These are phyloP conservation scores for Annulohypoxylon nitens DNA, from an alignment of 495 filamentous ascomycete species.

Conservation along the genomic window DNA sequence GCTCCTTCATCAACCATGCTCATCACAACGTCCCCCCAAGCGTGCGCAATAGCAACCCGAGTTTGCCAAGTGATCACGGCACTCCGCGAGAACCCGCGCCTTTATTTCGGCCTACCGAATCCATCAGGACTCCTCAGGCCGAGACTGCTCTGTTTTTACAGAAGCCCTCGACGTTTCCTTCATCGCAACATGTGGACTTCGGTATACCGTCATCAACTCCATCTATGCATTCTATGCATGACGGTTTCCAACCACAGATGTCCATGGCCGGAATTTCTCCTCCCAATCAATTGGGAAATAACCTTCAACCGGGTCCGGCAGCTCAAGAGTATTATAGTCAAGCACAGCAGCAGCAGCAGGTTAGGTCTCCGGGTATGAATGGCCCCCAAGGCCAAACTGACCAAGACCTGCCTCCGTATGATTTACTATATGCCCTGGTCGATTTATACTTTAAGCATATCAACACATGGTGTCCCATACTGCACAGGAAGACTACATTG, in stretches of 20 bases:
- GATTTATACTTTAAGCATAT: slow-evolving; percentile 93
- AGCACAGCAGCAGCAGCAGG: slow-evolving; percentile 50
- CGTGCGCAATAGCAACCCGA: slow-evolving; percentile 56
- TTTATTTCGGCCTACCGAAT: slow-evolving; percentile 56
- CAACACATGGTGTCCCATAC: slow-evolving; percentile 90
- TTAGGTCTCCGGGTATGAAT: slow-evolving; percentile 62
- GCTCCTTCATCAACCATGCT: slow-evolving; percentile 50
- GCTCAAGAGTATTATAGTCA: slow-evolving; percentile 64
- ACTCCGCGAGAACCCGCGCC: slow-evolving; percentile 60
- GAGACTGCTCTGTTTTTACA: slow-evolving; percentile 74
- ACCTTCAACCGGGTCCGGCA: slow-evolving; percentile 47
- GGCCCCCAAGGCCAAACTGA: slow-evolving; percentile 61
- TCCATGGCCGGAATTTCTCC: slow-evolving; percentile 54
- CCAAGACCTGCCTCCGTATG: slow-evolving; percentile 85
- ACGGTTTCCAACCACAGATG: slow-evolving; percentile 53
- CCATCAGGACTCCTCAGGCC: slow-evolving; percentile 65
- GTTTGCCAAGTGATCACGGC: slow-evolving; percentile 61
- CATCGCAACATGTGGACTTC: slow-evolving; percentile 53
- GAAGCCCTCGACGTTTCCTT: slow-evolving; percentile 63
- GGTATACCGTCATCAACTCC: slow-evolving; percentile 50
- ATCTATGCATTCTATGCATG: slow-evolving; percentile 50
- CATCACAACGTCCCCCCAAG: slow-evolving; percentile 65
- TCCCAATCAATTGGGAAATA: slow-evolving; percentile 51
- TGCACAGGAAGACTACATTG: slow-evolving; percentile 82
- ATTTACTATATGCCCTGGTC: slow-evolving; percentile 81